Percentiles rank a stretch among this genome's conserved stretches.
phyloP scores from a whole-genome alignment of 2,329 filamentous ascomycete genomes.

The Aspergillus sp. region DNA sequence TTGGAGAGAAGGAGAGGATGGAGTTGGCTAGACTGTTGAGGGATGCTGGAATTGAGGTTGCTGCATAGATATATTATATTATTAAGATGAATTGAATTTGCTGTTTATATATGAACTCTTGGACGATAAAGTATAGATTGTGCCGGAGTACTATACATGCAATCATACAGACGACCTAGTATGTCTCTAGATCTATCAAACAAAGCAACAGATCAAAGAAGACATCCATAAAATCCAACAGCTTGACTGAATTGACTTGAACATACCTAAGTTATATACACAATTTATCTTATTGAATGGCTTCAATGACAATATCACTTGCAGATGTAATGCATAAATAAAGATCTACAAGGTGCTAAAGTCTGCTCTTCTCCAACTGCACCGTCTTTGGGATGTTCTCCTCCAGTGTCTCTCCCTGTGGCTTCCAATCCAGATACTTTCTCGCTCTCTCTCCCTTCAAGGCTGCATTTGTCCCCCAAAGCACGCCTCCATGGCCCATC shows the following conservation, averaged over 20 bases:
- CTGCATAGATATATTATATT: slow-evolving; percentile 9
- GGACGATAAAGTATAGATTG: neutral
- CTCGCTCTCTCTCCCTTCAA: slow-evolving; percentile 16
- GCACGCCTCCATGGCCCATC: slow-evolving; percentile 16
- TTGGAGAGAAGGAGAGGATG: slow-evolving; percentile 24
- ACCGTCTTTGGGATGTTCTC: slow-evolving; percentile 21
- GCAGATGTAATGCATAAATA: no score
- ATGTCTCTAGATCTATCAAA: neutral
- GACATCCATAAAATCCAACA: no score
- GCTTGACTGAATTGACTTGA: no score
- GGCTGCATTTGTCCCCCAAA: slow-evolving; percentile 27
- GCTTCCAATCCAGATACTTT: slow-evolving; percentile 19
- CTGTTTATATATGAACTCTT: neutral
- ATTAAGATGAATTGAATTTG: neutral
- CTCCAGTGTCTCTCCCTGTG: slow-evolving; percentile 12
- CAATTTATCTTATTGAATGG: no score
- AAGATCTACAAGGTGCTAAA: neutral
- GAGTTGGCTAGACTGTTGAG: slow-evolving; percentile 36
- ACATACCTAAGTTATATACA: no score
- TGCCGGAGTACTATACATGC: neutral
- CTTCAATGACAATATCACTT: no score
- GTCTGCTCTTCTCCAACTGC: slow-evolving; percentile 12
- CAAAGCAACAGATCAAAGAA: no score
- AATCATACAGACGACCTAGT: no score
- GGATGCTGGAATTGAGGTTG: slow-evolving; percentile 34